Evolutionary conservation across 1,284 basidiomycete genomes (phyloP), one percentile per base, ranked within the genome.

Genomic region (Phellopilus nigrolimitatus): DNA sequence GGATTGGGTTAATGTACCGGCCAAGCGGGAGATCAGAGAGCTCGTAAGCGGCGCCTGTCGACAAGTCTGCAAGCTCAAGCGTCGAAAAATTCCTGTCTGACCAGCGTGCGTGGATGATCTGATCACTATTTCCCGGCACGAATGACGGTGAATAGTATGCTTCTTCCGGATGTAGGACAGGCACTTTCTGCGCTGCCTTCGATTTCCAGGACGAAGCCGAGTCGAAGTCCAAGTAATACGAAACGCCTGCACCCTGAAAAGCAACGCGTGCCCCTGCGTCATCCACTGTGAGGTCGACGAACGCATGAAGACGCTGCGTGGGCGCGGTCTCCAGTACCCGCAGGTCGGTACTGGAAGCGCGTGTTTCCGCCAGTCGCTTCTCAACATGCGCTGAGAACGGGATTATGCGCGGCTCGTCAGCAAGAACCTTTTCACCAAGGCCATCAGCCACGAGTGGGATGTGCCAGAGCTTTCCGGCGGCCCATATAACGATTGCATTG

Each of bases 61-160:
- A 61, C 4, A 83, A 51, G 59, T 85, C 71, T 3, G 81, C 78
- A 27, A 88, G 56, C 64, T 88, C 84, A 56, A 88, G 76, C 4
- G 76, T 71, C 1, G 81, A 78, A 62, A 84, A 84, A 53, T 72
- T 63, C 2, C 67, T 68, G 58, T 86, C 74, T 0, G 83, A 84
- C 84, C 84, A 88, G 15, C 80, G 76, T 6, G 76, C 75, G 43
- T 86, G 84, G 10, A 88, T 60, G 17, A 85, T 66, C 9, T 82
- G 62, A 44, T 80, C 62, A 5, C 66, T 66, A 10, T 67, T 64
- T 9, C 71, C 71, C 31, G 72, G 73, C 25, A 87, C 75, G 59
- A 86, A 84, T 1, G 77, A 72, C 0, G 84, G 84, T 0, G 84
- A 83, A 57, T 82, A 84, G 58, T 88, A 87, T 1, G 83, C 70